Evolutionary conservation across 257 asterid species (phyloP), one percentile per base, ranked within the genome.

Genomic region (Ballota nigra): DNA sequence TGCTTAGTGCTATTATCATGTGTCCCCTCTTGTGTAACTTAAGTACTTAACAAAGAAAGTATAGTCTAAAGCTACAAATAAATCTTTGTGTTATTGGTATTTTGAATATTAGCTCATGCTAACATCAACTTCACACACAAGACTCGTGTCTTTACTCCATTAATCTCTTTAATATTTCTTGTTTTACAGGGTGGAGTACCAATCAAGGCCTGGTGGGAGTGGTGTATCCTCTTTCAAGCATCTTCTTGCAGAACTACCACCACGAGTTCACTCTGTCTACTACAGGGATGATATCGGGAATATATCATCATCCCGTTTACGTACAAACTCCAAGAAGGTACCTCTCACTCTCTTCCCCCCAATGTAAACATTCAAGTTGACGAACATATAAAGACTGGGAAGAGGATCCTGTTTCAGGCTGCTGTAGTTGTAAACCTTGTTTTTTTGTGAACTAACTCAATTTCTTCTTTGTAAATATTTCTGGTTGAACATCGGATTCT

Each of bases 211-310:
- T n/a, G 56, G 78, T 49, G 71, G 77, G 18, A 87, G 91, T 76
- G 98, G 96, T 69, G 82, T 52, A 69, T 86, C 99, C 72, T 95
- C 99, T 70, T 89, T 95, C 84, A 95, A 88, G 87, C 93, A 92
- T 86, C 88, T 95, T 80, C 86, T 87, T 69, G 99, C 96, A 22
- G 93, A 80, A 75, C 79, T 95, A 66, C 99, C 99, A 52, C 98
- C 98, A 36, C 84, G 95, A 63, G 97, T 92, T 83, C 99, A 89
- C 82, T 95, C 99, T 69, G 99, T 95, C 75, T 95, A 95, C 86
- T 95, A 95, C 89, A 87, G 99, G 77, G 99, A 95, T 85, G 82
- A 78, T 36, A 95, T 95, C 13, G 99, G 98, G 70, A 95, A 95
- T 63, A 92, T 95, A 77, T 95, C 98, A 19, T 80, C 99, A 49